phyloP scores from a whole-genome alignment of 2,329 filamentous ascomycete genomes.

The Capronia americana region DNA sequence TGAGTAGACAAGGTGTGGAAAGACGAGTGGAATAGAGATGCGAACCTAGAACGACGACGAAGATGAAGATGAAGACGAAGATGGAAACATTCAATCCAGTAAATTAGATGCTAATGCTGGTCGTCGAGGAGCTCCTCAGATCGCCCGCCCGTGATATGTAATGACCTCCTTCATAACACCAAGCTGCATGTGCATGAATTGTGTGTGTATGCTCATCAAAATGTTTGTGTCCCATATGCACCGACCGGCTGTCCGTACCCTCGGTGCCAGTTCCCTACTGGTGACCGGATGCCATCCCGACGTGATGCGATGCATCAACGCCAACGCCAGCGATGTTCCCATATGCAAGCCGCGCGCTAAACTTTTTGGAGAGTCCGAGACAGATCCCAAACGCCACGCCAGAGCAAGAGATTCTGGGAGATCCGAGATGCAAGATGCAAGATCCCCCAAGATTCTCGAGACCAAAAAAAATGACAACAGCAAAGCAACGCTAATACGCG shows the following conservation, averaged over 20 bases:
- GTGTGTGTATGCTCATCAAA: background rate
- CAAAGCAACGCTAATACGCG: background rate
- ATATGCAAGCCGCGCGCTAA: background rate
- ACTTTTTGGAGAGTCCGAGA: background rate
- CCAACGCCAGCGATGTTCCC: background rate
- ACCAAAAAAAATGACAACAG: conserved; percentile 1
- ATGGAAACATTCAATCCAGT: background rate
- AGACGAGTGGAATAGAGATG: conserved; percentile 40
- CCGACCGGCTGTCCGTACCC: background rate
- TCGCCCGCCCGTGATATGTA: background rate
- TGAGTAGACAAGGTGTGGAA: conserved; percentile 63
- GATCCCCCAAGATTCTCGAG: background rate
- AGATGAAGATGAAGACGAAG: background rate
- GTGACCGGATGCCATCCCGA: background rate
- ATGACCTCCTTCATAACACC: background rate
- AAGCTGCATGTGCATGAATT: background rate
- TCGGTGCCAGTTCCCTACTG: background rate
- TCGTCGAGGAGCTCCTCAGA: background rate
- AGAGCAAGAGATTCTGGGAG: conserved; percentile 9
- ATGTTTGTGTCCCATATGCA: conserved; percentile 16
- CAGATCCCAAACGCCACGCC: conserved; percentile 25
- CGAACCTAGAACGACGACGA: background rate
- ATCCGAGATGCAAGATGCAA: conserved; percentile 1
- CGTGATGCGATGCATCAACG: background rate
- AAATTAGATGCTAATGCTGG: background rate